Evolutionary conservation across 495 filamentous ascomycete species (phyloP).

Genomic region (Bathelium albidoporum): DNA sequence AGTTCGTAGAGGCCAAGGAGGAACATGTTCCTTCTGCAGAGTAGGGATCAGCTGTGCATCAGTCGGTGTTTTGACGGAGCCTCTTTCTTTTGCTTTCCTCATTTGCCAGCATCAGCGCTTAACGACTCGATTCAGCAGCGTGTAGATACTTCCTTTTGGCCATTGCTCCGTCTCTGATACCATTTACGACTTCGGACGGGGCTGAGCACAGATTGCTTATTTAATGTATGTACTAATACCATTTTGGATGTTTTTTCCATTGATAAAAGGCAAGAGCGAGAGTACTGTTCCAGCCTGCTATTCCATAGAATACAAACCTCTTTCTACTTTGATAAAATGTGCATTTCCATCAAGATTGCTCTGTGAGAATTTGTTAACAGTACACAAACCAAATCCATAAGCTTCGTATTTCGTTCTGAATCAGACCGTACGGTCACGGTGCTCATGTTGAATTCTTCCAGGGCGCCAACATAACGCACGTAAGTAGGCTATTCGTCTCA

Average conservation of each 20-base stretch:
- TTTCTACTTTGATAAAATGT: too few relatives aligned
- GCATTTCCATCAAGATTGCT: too few relatives aligned
- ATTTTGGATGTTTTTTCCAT: neutral
- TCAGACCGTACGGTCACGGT: too few relatives aligned
- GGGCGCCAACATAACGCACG: too few relatives aligned
- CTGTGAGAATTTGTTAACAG: too few relatives aligned
- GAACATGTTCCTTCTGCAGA: slow-evolving; percentile 6
- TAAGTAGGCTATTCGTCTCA: too few relatives aligned
- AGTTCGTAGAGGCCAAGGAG: slow-evolving; percentile 23
- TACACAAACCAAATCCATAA: too few relatives aligned
- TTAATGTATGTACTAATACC: slow-evolving; percentile 2
- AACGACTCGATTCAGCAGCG: neutral
- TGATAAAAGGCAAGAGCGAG: too few relatives aligned
- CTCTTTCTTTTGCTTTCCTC: neutral
- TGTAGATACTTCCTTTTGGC: neutral
- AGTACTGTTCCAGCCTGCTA: too few relatives aligned
- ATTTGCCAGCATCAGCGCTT: neutral
- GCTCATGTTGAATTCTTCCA: too few relatives aligned
- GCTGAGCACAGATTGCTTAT: neutral
- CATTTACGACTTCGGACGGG: neutral
- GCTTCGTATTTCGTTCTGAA: too few relatives aligned
- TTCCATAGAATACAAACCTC: too few relatives aligned
- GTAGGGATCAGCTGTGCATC: neutral
- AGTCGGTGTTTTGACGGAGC: neutral
- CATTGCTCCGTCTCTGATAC: neutral